These are phyloP conservation scores for Nakaseomyces delphensis DNA, from an alignment of 1,139 yeast genomes.

Conservation along the genomic window DNA sequence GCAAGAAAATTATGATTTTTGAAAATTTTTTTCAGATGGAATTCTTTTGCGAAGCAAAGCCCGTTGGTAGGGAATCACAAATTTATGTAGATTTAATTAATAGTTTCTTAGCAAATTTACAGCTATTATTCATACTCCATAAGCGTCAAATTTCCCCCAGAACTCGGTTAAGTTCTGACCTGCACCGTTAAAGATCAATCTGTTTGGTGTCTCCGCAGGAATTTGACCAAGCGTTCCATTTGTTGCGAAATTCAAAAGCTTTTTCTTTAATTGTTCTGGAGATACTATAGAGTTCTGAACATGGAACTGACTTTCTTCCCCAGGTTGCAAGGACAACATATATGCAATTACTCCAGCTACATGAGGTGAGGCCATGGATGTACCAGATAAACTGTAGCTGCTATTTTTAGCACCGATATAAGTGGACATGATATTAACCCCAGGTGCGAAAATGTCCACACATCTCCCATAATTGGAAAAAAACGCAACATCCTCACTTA, in stretches of 20 bases:
- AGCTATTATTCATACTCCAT: no score
- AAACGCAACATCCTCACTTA: constrained; percentile 66
- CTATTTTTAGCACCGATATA: constrained; percentile 74
- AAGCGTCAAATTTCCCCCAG: no score
- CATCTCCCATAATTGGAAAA: constrained; percentile 78
- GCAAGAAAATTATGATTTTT: background rate
- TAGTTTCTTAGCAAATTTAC: no score
- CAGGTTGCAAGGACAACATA: constrained; percentile 87
- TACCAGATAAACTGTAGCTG: constrained; percentile 89
- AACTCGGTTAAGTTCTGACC: constrained; percentile 69
- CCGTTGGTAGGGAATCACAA: background rate
- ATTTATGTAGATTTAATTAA: no score
- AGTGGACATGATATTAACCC: constrained; percentile 69
- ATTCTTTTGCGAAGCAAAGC: background rate
- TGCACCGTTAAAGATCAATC: constrained; percentile 87
- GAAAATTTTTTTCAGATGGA: background rate
- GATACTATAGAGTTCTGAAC: constrained; percentile 47
- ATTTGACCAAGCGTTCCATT: constrained; percentile 57
- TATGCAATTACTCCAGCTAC: constrained; percentile 84
- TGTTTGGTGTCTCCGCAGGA: constrained; percentile 79
- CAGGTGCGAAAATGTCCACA: constrained; percentile 82
- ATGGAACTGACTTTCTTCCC: constrained; percentile 62
- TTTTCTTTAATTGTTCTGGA: constrained; percentile 87
- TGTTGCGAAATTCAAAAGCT: constrained; percentile 73
- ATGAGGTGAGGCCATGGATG: constrained; percentile 99